phyloP scores from a whole-genome alignment of 768 basidiomycete genomes.

The Pulveroboletus sp. region DNA sequence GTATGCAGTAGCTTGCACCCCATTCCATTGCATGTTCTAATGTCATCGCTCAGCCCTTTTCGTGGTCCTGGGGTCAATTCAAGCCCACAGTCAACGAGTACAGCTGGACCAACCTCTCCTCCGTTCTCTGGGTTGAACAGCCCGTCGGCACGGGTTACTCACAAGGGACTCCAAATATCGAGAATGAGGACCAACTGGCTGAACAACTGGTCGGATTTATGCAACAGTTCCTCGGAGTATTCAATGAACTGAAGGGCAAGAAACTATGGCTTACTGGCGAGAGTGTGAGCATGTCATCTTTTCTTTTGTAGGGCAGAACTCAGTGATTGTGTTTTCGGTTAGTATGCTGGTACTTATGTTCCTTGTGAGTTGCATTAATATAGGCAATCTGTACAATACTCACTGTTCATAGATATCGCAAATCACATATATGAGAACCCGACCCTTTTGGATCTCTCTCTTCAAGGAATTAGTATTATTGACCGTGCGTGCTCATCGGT shows the following conservation, averaged over 20 bases:
- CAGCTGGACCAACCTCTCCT: constrained; percentile 80
- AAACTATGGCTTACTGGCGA: constrained; percentile 69
- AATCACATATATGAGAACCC: constrained; percentile 67
- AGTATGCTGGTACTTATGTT: constrained; percentile 74
- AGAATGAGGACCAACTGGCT: constrained; percentile 56
- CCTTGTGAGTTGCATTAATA: constrained; percentile 38
- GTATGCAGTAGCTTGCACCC: constrained; percentile 15
- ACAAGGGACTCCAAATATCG: constrained; percentile 60
- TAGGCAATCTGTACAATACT: background rate
- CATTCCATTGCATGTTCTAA: constrained; percentile 16
- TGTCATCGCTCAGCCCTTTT: constrained; percentile 47
- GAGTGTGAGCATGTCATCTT: constrained; percentile 53
- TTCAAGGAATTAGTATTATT: constrained; percentile 68
- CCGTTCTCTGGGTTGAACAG: constrained; percentile 73
- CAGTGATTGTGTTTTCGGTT: background rate
- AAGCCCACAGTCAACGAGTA: constrained; percentile 58
- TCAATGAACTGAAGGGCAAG: constrained; percentile 67
- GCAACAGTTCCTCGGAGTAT: constrained; percentile 71
- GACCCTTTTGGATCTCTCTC: constrained; percentile 44
- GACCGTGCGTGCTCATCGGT: constrained; percentile 49
- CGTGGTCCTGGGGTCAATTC: constrained; percentile 61
- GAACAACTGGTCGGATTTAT: constrained; percentile 54
- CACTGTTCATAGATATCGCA: constrained; percentile 52
- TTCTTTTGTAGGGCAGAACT: background rate
- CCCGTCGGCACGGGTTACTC: constrained; percentile 79